These are phyloP conservation scores for Solanum virginianum DNA, from an alignment of 257 asterid species.

Conservation along the genomic window DNA sequence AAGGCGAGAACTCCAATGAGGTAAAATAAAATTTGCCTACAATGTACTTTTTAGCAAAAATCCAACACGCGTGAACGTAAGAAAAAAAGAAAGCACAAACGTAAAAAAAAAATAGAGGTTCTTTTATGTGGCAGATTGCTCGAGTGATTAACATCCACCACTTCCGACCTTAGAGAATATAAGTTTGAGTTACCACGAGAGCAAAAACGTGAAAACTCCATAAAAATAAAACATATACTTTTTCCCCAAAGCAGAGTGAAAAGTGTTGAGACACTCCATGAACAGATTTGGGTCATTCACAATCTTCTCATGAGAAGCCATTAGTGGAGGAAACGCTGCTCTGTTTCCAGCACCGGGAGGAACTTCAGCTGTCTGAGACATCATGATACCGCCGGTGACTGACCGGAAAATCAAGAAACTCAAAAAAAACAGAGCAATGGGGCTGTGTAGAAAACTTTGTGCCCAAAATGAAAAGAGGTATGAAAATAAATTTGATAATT, in stretches of 20 bases:
- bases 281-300: too few relatives aligned
- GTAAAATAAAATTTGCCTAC: too few relatives aligned
- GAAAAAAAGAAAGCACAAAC: too few relatives aligned
- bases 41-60: too few relatives aligned
- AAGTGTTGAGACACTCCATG: neutral
- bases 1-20: too few relatives aligned
- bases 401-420: slow-evolving; percentile 10
- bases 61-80: too few relatives aligned
- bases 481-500: slow-evolving; percentile 6
- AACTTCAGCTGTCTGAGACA: slow-evolving; percentile 16
- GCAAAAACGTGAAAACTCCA: neutral
- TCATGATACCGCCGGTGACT: neutral
- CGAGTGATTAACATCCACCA: too few relatives aligned
- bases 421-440: neutral
- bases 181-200: too few relatives aligned
- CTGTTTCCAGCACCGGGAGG: slow-evolving; percentile 1
- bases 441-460: neutral
- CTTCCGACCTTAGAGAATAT: too few relatives aligned
- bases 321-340: neutral
- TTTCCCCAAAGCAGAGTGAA: slow-evolving; percentile 14
- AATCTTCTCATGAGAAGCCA: too few relatives aligned
- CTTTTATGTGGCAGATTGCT: too few relatives aligned
- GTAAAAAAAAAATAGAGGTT: too few relatives aligned
- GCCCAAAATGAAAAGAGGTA: neutral
- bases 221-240: slow-evolving; percentile 17